Evolutionary conservation across 495 filamentous ascomycete species (phyloP).

Genomic region (Neurospora africana): DNA sequence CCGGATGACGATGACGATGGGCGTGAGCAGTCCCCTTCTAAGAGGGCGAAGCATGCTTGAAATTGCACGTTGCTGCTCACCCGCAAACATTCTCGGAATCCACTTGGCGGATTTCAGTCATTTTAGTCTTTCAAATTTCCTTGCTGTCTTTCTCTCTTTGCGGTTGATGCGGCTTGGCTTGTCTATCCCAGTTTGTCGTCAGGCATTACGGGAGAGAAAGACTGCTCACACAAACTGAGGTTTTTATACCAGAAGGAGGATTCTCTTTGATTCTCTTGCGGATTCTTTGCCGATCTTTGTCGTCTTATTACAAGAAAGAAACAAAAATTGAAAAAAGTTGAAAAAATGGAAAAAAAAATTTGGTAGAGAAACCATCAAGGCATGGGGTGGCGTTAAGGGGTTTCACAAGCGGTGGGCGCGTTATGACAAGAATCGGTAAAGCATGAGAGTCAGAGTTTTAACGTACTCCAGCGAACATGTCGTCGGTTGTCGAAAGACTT

Average conservation of each 20-base stretch:
- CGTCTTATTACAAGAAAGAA: background rate
- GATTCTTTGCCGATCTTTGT: background rate
- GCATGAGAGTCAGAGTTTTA: background rate
- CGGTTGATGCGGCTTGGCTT: background rate
- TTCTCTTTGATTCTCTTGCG: background rate
- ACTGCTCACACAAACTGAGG: background rate
- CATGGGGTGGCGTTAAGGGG: background rate
- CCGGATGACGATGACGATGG: background rate
- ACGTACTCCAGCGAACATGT: background rate
- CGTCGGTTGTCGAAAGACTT: background rate
- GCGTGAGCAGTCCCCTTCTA: background rate
- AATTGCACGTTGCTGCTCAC: background rate
- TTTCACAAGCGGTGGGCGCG: background rate
- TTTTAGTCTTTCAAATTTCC: background rate
- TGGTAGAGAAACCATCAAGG: background rate
- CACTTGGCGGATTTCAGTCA: background rate
- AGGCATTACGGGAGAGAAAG: background rate
- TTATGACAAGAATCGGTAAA: background rate
- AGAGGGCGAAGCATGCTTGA: background rate
- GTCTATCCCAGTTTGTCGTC: background rate
- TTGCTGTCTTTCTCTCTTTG: background rate
- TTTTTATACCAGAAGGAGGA: background rate
- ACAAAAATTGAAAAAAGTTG: background rate
- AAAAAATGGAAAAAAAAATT: background rate
- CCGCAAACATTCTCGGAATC: background rate